Percentiles rank a stretch among this genome's conserved stretches.
Evolutionary conservation across 2,329 filamentous ascomycete species (phyloP).

Genomic region (Dactylellina cionopaga): DNA sequence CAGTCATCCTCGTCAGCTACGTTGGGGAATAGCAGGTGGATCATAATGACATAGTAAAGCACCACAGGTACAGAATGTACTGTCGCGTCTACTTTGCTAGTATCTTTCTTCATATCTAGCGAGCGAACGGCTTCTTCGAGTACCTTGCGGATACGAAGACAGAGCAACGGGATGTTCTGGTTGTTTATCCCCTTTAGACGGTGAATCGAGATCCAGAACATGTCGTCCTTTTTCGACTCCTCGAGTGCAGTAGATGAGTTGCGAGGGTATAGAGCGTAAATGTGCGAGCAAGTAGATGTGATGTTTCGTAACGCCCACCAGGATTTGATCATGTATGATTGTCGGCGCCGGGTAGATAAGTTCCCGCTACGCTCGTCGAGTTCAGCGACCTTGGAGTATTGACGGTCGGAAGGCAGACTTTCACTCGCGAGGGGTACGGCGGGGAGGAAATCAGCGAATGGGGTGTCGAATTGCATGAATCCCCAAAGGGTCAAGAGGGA

Average conservation of each 20-base stretch:
- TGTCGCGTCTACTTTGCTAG: background rate
- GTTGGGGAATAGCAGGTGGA: conserved; percentile 50
- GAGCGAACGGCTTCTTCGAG: conserved; percentile 48
- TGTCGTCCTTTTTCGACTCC: conserved; percentile 37
- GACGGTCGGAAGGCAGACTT: conserved; percentile 38
- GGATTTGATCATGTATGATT: conserved; percentile 48
- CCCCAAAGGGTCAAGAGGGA: conserved; percentile 48
- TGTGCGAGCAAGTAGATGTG: conserved; percentile 51
- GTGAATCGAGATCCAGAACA: conserved; percentile 44
- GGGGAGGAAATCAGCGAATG: conserved; percentile 52
- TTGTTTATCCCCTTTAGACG: conserved; percentile 48
- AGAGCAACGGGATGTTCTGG: conserved; percentile 46
- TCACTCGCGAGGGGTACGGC: conserved; percentile 36
- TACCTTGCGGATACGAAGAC: conserved; percentile 44
- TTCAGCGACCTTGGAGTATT: conserved; percentile 39
- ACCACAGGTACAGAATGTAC: conserved; percentile 30
- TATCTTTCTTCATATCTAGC: conserved; percentile 24
- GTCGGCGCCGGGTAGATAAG: conserved; percentile 33
- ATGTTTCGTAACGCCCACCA: conserved; percentile 50
- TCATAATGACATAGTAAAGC: conserved; percentile 52
- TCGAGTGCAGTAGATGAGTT: conserved; percentile 22
- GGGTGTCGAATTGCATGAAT: conserved; percentile 54
- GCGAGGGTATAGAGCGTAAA: conserved; percentile 50
- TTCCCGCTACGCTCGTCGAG: conserved; percentile 48
- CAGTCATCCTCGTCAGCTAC: conserved; percentile 37